A percentile compares a stretch with the other conserved stretches of the same genome.
phyloP scores from a whole-genome alignment of 2,329 filamentous ascomycete species.

The Verticillium nubilum region DNA sequence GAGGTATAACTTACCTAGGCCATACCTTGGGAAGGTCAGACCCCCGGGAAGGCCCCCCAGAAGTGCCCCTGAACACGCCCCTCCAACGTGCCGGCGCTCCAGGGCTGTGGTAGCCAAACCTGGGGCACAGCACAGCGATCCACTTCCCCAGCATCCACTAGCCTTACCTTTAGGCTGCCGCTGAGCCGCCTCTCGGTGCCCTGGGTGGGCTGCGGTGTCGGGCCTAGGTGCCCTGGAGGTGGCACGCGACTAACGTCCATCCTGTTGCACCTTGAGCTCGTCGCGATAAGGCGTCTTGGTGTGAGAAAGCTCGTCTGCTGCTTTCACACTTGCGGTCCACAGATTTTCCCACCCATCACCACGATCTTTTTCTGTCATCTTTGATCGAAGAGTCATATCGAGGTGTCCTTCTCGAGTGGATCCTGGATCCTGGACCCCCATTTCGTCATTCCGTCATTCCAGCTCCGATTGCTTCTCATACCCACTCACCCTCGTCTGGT shows the following conservation, averaged over 20 bases:
- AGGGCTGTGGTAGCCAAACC: neutral
- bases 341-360: neutral
- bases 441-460: conserved; percentile 13
- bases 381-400: neutral
- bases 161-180: neutral
- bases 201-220: neutral
- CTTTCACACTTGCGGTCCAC: too few species aligned
- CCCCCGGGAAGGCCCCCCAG: neutral
- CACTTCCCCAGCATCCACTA: neutral
- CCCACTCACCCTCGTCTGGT: neutral
- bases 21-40: too few species aligned
- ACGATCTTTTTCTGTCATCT: neutral
- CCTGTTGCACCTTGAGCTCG: too few species aligned
- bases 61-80: neutral
- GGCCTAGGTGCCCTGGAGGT: neutral
- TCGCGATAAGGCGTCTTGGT: too few species aligned
- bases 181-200: neutral
- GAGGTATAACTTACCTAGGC: too few species aligned
- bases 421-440: neutral
- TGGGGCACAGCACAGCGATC: neutral
- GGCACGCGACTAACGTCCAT: too few species aligned
- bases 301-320: too few species aligned
- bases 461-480: conserved; percentile 1
- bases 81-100: neutral
- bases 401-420: neutral